phyloP scores from a whole-genome alignment of 2,329 filamentous ascomycete genomes.

The Coniella lustricola region DNA sequence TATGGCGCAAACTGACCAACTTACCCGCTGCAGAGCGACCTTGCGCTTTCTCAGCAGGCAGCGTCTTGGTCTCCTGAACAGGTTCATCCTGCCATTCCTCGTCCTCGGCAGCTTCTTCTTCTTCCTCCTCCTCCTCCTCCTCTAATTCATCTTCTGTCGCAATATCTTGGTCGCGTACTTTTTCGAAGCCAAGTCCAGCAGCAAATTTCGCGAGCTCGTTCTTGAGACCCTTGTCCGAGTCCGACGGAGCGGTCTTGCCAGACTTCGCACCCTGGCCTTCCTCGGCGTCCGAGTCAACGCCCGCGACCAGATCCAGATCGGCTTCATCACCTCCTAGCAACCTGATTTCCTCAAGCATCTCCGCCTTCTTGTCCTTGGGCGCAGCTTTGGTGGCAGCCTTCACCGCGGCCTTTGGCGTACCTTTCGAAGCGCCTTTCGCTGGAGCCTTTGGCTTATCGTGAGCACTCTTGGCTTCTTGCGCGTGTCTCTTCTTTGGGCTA shows the following conservation, averaged over 20 bases:
- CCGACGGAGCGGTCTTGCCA: slow-evolving; percentile 12
- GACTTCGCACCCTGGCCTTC: slow-evolving; percentile 27
- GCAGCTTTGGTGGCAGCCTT: no score
- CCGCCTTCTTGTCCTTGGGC: slow-evolving; percentile 16
- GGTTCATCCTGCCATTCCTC: slow-evolving; percentile 21
- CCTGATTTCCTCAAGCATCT: slow-evolving; percentile 55
- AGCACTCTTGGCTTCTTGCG: slow-evolving; percentile 21
- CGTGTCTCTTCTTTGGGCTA: slow-evolving; percentile 24
- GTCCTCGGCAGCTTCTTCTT: slow-evolving; percentile 24
- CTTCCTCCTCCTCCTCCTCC: background rate
- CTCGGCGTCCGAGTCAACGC: slow-evolving; percentile 44
- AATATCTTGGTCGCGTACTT: slow-evolving; percentile 32
- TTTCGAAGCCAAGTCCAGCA: slow-evolving; percentile 41
- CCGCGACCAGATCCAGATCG: slow-evolving; percentile 55
- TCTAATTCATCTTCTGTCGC: slow-evolving; percentile 30
- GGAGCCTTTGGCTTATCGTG: slow-evolving; percentile 19
- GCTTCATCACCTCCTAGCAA: slow-evolving; percentile 59
- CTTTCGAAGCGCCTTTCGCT: slow-evolving; percentile 11
- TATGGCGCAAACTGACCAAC: slow-evolving; percentile 35
- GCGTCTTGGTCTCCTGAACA: slow-evolving; percentile 25
- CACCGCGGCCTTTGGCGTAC: no score
- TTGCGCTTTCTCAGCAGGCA: slow-evolving; percentile 22
- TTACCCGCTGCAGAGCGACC: slow-evolving; percentile 23
- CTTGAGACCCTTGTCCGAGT: slow-evolving; percentile 28
- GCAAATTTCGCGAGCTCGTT: slow-evolving; percentile 48